These are phyloP conservation scores for Sphaerulina vaccinii DNA, from an alignment of 2,329 filamentous ascomycete species.

Conservation along the genomic window DNA sequence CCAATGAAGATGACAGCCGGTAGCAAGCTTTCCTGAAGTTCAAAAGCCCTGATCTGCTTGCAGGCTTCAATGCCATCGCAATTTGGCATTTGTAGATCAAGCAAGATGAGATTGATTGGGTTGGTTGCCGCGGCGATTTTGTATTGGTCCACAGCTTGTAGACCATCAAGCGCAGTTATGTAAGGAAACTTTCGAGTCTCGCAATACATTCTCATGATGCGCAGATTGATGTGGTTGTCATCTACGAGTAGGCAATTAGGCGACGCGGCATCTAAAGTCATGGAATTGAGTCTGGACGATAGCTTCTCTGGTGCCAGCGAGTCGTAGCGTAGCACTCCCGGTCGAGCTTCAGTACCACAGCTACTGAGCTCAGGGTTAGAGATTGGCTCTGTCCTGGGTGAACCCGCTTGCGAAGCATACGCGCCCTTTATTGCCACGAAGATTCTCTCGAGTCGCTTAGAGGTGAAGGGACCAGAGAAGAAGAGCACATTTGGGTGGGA, in stretches of 20 bases:
- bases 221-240: background rate
- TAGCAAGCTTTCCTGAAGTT: background rate
- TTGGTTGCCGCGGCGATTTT: background rate
- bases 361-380: background rate
- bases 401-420: background rate
- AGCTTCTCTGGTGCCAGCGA: background rate
- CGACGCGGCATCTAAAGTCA: background rate
- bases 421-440: background rate
- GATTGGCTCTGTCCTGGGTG: background rate
- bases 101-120: background rate
- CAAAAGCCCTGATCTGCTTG: background rate
- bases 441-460: background rate
- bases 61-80: background rate
- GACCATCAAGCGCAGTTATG: background rate
- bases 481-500: background rate
- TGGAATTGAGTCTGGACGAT: background rate
- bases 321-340: background rate
- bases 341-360: background rate
- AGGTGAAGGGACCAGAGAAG: background rate
- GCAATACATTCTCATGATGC: background rate
- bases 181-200: background rate
- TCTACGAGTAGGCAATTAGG: background rate
- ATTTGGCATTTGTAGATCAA: background rate
- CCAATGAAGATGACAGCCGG: background rate
- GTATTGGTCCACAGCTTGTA: background rate